phyloP scores from a whole-genome alignment of 768 basidiomycete species.

The Holtermanniella nyarrowii region DNA sequence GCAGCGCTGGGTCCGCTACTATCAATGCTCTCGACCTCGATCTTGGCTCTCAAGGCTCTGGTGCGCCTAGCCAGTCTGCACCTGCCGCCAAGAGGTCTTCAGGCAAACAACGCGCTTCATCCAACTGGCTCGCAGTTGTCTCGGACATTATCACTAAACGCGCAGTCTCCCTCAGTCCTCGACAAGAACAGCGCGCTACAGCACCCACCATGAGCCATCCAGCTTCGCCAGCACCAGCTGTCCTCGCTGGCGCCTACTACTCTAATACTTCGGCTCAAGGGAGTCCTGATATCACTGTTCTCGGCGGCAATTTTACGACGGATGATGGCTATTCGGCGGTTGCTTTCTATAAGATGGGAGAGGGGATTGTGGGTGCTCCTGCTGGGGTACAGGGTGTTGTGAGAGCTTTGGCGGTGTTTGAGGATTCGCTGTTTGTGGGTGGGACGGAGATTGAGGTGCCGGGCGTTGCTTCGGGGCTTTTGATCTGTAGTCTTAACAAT shows the following conservation, averaged over 20 bases:
- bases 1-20: slow-evolving; percentile 48
- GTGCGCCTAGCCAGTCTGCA: slow-evolving; percentile 33
- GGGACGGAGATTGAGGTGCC: slow-evolving; percentile 47
- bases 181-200: slow-evolving; percentile 49
- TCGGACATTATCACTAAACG: slow-evolving; percentile 27
- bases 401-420: slow-evolving; percentile 60
- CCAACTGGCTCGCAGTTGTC: slow-evolving; percentile 28
- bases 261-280: slow-evolving; percentile 55
- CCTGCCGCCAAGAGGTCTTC: slow-evolving; percentile 38
- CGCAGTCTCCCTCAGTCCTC: neutral
- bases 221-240: slow-evolving; percentile 60
- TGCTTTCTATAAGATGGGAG: slow-evolving; percentile 38
- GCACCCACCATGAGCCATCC: slow-evolving; percentile 51
- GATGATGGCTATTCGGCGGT: slow-evolving; percentile 44
- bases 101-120: slow-evolving; percentile 36
- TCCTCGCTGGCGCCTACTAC: slow-evolving; percentile 83
- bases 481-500: slow-evolving; percentile 62
- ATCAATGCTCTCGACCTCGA: slow-evolving; percentile 53
- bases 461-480: slow-evolving; percentile 58
- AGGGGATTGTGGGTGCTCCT: slow-evolving; percentile 55
- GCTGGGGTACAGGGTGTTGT: slow-evolving; percentile 75
- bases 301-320: slow-evolving; percentile 79
- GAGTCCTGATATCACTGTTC: slow-evolving; percentile 53
- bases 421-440: slow-evolving; percentile 64
- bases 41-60: slow-evolving; percentile 38